phyloP scores from a whole-genome alignment of 1,284 basidiomycete species.

The Rhodotorula sp. region DNA sequence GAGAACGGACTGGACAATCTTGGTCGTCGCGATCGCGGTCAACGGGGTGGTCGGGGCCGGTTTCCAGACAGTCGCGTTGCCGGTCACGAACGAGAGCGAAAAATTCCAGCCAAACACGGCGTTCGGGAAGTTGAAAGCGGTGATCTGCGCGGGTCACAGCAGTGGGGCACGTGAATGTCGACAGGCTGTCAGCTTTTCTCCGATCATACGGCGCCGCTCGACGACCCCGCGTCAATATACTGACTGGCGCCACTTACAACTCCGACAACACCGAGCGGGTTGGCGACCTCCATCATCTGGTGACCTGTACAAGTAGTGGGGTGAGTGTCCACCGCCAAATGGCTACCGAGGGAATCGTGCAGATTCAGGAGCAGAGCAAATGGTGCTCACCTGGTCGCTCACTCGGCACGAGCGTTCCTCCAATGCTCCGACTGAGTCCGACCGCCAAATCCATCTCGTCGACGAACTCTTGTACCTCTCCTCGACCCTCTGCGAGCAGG shows the following conservation, averaged over 20 bases:
- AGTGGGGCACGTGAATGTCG: neutral
- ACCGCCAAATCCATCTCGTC: constrained; percentile 80
- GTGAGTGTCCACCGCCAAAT: neutral
- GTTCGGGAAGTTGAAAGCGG: constrained; percentile 73
- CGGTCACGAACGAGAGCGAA: constrained; percentile 79
- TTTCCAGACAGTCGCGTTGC: constrained; percentile 94
- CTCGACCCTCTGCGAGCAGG: constrained; percentile 12
- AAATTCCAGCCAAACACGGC: constrained; percentile 73
- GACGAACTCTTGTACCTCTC: constrained; percentile 65
- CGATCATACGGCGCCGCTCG: neutral
- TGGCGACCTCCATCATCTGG: constrained; percentile 79
- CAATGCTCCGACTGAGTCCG: constrained; percentile 68
- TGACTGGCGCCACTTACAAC: constrained; percentile 51
- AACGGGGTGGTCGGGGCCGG: constrained; percentile 80
- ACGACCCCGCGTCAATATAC: neutral
- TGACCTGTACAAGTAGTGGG: constrained; percentile 51
- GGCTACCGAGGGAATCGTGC: too few species aligned
- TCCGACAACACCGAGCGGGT: constrained; percentile 87
- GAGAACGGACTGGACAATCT: constrained; percentile 74
- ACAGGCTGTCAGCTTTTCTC: neutral
- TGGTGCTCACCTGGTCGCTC: constrained; percentile 52
- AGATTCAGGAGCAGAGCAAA: too few species aligned
- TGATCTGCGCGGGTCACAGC: constrained; percentile 53
- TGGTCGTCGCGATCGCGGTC: constrained; percentile 77
- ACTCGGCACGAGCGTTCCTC: constrained; percentile 76